phyloP scores from a whole-genome alignment of 164 flowering plant species.

The Chimonanthus praecox region DNA sequence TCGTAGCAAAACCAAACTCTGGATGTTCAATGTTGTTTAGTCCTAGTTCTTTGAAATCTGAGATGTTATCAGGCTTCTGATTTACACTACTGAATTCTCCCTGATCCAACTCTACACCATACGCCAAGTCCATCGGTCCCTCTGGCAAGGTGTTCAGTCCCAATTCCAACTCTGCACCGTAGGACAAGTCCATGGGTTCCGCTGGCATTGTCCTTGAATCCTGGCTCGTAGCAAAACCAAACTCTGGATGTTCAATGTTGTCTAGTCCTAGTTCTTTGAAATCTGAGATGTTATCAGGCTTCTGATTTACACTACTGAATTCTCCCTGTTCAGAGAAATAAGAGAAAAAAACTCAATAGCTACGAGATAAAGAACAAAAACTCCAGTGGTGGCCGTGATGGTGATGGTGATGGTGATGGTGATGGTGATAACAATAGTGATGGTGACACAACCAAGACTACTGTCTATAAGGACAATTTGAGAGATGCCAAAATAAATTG shows the following conservation, averaged over 20 bases:
- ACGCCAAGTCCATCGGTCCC: conserved; percentile 31
- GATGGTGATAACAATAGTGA: too few relatives aligned
- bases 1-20: conserved; percentile 25
- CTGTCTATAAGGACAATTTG: too few relatives aligned
- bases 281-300: conserved; percentile 30
- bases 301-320: conserved; percentile 23
- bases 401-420: too few relatives aligned
- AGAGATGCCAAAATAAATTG: too few relatives aligned
- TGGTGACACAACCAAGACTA: too few relatives aligned
- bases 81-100: conserved; percentile 19
- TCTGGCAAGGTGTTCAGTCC: conserved; percentile 32
- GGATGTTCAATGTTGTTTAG: conserved; percentile 53
- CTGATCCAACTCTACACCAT: conserved; percentile 24
- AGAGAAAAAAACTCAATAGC: neutral
- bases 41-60: conserved; percentile 46
- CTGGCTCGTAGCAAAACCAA: conserved; percentile 25
- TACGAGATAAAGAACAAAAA: neutral
- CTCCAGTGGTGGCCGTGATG: too few relatives aligned
- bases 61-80: conserved; percentile 32
- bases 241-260: conserved; percentile 42
- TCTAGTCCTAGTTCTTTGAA: conserved; percentile 53
- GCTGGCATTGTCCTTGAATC: conserved; percentile 30
- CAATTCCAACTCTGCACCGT: conserved; percentile 25
- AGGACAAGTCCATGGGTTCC: conserved; percentile 31
- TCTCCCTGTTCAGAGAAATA: conserved; percentile 25